Evolutionary conservation across 1,284 basidiomycete genomes (phyloP).

Genomic region (Heterobasidion parviporum): DNA sequence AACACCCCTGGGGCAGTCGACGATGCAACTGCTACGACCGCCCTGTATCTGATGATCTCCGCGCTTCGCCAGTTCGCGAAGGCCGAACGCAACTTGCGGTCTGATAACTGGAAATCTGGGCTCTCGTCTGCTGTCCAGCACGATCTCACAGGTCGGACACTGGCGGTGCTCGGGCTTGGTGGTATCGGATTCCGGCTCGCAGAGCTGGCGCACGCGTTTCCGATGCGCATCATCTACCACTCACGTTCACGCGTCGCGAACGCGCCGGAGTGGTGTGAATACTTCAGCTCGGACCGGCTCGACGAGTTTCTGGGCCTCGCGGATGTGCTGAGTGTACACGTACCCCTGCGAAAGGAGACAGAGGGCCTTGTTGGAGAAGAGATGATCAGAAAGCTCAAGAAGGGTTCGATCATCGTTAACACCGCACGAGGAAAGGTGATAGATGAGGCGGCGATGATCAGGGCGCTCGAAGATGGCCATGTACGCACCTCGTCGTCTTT

Average conservation of each 20-base stretch:
- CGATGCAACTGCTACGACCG: constrained; percentile 87
- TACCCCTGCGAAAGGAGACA: constrained; percentile 68
- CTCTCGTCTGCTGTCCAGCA: constrained; percentile 42
- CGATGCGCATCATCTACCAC: constrained; percentile 86
- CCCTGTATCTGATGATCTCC: constrained; percentile 78
- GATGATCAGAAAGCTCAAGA: constrained; percentile 77
- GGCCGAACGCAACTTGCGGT: constrained; percentile 61
- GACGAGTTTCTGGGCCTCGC: constrained; percentile 66
- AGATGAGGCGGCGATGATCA: constrained; percentile 81
- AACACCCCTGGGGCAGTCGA: constrained; percentile 91
- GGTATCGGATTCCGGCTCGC: constrained; percentile 78
- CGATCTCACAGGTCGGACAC: constrained; percentile 72
- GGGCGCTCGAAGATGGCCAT: constrained; percentile 79
- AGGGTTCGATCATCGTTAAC: constrained; percentile 77
- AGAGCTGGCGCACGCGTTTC: constrained; percentile 64
- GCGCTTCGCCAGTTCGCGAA: constrained; percentile 73
- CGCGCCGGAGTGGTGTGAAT: constrained; percentile 72
- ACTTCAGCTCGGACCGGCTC: constrained; percentile 50
- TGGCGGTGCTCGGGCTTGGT: constrained; percentile 86
- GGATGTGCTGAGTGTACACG: constrained; percentile 80
- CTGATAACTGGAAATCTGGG: constrained; percentile 47
- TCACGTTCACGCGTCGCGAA: constrained; percentile 47
- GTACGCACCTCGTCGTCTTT: constrained; percentile 32
- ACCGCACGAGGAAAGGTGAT: constrained; percentile 88
- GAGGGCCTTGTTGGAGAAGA: constrained; percentile 69